Conservation (phyloP, 108 stramenopile species). For the Skeletonema costatum region DNA sequence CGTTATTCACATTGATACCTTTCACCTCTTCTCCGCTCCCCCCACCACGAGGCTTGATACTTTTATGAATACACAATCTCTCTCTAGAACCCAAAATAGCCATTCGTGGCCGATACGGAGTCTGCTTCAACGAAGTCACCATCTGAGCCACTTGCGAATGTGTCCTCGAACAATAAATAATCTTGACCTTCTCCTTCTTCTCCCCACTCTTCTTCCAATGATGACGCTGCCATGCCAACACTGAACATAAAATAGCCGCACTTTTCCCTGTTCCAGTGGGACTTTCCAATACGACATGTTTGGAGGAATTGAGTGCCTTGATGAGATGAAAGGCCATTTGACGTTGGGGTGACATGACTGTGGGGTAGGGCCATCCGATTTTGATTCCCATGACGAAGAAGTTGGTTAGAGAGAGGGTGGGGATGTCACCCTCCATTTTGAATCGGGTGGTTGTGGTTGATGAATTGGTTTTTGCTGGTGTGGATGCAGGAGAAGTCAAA, state of each 20-base stretch:
- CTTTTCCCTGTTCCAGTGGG: constrained; percentile 87
- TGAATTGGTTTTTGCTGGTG: not conserved
- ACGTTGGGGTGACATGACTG: constrained; percentile 67
- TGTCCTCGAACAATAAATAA: constrained; percentile 94
- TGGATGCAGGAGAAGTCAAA: not conserved
- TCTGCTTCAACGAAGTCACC: constrained; percentile 87
- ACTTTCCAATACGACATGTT: constrained; percentile 76
- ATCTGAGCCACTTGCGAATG: constrained; percentile 95
- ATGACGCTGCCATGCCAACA: constrained; percentile 76
- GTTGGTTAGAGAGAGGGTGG: constrained; percentile 42
- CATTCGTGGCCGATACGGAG: constrained; percentile 88
- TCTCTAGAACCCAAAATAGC: constrained; percentile 90
- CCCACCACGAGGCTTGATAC: constrained; percentile 33
- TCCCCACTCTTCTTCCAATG: constrained; percentile 14
- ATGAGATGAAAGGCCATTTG: constrained; percentile 82
- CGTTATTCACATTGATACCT: constrained; percentile 51
- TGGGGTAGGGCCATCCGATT: constrained; percentile 79
- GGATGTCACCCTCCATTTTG: constrained; percentile 75
- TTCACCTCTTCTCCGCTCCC: constrained; percentile 17
- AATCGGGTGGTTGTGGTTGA: not conserved
- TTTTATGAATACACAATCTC: constrained; percentile 86
- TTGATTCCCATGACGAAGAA: constrained; percentile 68
- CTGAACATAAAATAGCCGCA: constrained; percentile 76
- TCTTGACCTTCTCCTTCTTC: constrained; percentile 30
- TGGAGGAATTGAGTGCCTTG: constrained; percentile 61